phyloP scores from a whole-genome alignment of 768 basidiomycete genomes.

The Lactarius indigo region DNA sequence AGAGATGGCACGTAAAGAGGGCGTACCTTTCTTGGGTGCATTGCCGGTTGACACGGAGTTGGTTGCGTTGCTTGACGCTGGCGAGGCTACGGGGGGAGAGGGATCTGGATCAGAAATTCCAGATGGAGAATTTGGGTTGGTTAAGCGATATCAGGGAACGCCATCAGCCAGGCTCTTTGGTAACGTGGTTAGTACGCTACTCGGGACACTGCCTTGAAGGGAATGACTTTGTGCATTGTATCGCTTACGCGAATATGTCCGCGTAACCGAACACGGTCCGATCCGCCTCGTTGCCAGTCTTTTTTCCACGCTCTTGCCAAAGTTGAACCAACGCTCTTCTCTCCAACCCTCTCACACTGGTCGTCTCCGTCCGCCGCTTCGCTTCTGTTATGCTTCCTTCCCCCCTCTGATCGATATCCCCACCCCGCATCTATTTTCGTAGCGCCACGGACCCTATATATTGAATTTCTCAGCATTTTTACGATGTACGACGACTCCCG shows the following conservation, averaged over 20 bases:
- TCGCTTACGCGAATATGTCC: neutral
- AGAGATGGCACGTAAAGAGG: conserved; percentile 77
- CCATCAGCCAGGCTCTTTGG: conserved; percentile 66
- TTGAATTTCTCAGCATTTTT: neutral
- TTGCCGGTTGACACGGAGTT: conserved; percentile 93
- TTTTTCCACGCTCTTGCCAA: neutral
- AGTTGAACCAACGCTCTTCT: conserved; percentile 5
- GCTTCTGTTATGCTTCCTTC: conserved; percentile 1
- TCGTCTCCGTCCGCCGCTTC: neutral
- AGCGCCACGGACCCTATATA: conserved; percentile 20
- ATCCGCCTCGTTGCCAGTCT: conserved; percentile 3
- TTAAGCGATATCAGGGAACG: conserved; percentile 63
- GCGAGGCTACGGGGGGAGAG: conserved; percentile 31
- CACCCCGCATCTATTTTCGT: neutral
- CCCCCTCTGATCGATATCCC: conserved; percentile 6
- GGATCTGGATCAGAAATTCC: conserved; percentile 21
- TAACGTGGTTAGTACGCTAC: conserved; percentile 47
- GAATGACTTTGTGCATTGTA: neutral
- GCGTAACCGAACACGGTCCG: neutral
- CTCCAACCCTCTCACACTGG: conserved; percentile 1
- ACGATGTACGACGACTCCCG: conserved; percentile 21
- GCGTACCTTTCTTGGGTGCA: conserved; percentile 74
- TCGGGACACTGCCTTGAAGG: conserved; percentile 31
- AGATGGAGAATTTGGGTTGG: conserved; percentile 43
- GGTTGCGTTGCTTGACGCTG: conserved; percentile 78